phyloP scores from a whole-genome alignment of 805 yeast genomes.

The Candida endomychidarum region DNA sequence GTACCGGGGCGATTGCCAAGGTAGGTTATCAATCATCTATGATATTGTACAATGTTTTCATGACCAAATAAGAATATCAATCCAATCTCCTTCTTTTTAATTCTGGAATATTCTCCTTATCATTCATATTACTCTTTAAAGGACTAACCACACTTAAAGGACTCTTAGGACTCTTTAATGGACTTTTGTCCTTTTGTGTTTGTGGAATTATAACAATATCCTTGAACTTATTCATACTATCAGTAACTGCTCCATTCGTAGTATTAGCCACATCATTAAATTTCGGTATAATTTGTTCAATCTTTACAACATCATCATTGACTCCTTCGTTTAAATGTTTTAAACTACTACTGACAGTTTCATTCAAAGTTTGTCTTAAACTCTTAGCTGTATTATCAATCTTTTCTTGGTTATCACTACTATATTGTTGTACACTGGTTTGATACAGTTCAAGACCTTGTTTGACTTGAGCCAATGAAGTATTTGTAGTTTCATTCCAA shows the following conservation, averaged over 20 bases:
- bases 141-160: neutral
- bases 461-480: neutral
- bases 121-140: neutral
- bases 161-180: conserved; percentile 10
- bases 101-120: conserved; percentile 13
- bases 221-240: conserved; percentile 3
- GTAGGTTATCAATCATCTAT: too few relatives aligned
- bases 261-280: neutral
- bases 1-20: too few relatives aligned
- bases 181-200: conserved; percentile 7
- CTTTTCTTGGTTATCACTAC: conserved; percentile 10
- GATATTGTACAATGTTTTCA: too few relatives aligned
- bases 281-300: neutral
- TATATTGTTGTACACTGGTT: conserved; percentile 9
- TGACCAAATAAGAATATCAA: neutral
- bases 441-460: conserved; percentile 11
- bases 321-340: conserved; percentile 1
- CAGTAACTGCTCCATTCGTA: neutral
- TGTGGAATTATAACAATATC: conserved; percentile 6
- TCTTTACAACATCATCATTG: neutral
- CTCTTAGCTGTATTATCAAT: conserved; percentile 7
- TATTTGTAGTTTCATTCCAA: conserved; percentile 4
- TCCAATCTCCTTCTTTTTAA: conserved; percentile 15
- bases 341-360: conserved; percentile 11
- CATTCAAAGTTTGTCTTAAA: conserved; percentile 8